Conservation (phyloP, 2,329 filamentous ascomycete species). For the Epichloe brachyelytri region DNA sequence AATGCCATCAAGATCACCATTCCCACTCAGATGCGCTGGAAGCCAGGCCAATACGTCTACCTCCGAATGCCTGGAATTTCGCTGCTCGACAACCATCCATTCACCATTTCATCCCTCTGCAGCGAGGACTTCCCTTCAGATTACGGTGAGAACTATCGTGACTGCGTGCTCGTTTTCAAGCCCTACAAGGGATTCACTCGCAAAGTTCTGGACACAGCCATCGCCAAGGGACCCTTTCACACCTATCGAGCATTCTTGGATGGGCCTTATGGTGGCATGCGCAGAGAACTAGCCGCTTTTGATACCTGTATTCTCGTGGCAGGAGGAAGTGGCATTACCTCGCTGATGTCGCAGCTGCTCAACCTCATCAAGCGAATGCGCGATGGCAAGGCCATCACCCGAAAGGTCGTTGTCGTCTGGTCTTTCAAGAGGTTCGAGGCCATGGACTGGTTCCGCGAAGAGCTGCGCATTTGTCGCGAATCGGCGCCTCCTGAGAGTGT, state of each 20-base stretch:
- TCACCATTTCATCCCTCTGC: conserved; percentile 86
- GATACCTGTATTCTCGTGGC: conserved; percentile 89
- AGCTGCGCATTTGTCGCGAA: conserved; percentile 82
- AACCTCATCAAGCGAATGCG: conserved; percentile 95
- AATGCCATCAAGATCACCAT: conserved; percentile 94
- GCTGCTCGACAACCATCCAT: conserved; percentile 84
- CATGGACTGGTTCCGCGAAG: conserved; percentile 96
- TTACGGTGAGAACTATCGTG: conserved; percentile 76
- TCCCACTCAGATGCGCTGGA: conserved; percentile 85
- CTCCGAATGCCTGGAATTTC: conserved; percentile 88
- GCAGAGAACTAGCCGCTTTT: conserved; percentile 77
- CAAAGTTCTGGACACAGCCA: conserved; percentile 67
- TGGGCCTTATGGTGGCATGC: conserved; percentile 91
- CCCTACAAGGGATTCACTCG: conserved; percentile 86
- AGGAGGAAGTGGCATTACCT: conserved; percentile 88
- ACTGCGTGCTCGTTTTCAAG: conserved; percentile 83
- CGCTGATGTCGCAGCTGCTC: conserved; percentile 78
- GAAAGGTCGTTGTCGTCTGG: conserved; percentile 88
- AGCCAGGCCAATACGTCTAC: conserved; percentile 88
- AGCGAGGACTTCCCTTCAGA: conserved; percentile 87
- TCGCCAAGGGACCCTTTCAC: conserved; percentile 78
- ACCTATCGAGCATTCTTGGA: conserved; percentile 89
- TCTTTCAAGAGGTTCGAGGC: conserved; percentile 80
- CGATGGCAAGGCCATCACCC: conserved; percentile 86
- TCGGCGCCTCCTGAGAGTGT: conserved; percentile 78